These are phyloP conservation scores for Geoglossum glabrum DNA, from an alignment of 495 filamentous ascomycete species.

Conservation along the genomic window DNA sequence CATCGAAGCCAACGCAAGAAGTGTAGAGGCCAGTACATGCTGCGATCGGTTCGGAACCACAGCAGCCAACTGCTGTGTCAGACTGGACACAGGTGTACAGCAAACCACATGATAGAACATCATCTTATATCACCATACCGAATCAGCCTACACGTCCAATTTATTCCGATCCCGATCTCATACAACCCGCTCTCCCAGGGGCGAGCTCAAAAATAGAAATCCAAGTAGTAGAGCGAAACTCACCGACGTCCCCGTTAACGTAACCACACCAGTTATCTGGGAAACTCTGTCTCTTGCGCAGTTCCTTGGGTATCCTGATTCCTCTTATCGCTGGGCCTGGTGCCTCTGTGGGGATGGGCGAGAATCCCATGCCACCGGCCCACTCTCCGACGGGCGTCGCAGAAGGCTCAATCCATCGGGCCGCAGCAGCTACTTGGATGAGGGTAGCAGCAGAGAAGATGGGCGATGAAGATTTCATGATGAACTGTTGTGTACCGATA, in stretches of 20 bases:
- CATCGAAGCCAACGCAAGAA: conserved; percentile 8
- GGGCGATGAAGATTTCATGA: background rate
- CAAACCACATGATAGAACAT: conserved; percentile 9
- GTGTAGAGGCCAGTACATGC: conserved; percentile 11
- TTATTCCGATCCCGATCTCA: background rate
- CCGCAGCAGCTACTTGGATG: background rate
- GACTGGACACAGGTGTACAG: conserved; percentile 11
- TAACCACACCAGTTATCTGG: conserved; percentile 16
- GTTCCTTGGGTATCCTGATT: conserved; percentile 10
- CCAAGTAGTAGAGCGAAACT: background rate
- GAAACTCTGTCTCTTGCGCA: conserved; percentile 6
- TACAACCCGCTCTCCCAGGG: no score
- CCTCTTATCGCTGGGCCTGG: conserved; percentile 2
- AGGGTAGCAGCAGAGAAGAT: background rate
- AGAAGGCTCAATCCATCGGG: conserved; percentile 10
- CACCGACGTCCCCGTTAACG: conserved; percentile 8
- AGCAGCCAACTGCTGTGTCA: conserved; percentile 10
- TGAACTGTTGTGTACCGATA: background rate
- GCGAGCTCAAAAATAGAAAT: background rate
- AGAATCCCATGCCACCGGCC: conserved; percentile 7
- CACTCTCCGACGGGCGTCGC: conserved; percentile 7
- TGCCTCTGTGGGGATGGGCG: conserved; percentile 10
- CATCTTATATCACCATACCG: conserved; percentile 1
- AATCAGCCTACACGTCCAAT: background rate
- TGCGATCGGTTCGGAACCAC: conserved; percentile 3